A percentile compares a stretch with the other conserved stretches of the same genome.
phyloP scores from a whole-genome alignment of 345 rosid genomes.

The Rhodomyrtus tomentosa region DNA sequence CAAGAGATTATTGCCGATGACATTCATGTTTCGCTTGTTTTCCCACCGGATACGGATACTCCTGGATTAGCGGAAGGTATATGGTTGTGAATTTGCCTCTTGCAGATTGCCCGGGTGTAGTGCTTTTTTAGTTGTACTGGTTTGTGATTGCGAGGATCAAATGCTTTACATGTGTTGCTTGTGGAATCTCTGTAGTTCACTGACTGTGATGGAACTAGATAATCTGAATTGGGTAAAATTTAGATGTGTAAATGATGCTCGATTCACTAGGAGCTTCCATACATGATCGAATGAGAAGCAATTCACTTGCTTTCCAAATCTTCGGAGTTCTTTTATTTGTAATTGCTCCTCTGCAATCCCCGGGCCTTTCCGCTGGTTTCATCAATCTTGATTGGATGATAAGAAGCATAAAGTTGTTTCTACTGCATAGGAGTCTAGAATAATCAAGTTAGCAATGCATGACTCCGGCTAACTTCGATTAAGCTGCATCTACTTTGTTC shows the following conservation, averaged over 20 bases:
- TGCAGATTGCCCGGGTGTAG: not conserved
- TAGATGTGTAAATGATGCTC: not conserved
- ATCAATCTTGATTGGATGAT: not conserved
- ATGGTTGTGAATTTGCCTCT: not conserved
- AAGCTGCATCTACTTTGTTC: not conserved
- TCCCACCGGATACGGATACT: constrained; percentile 81
- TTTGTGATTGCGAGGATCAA: not conserved
- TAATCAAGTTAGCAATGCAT: not conserved
- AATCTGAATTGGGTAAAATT: not conserved
- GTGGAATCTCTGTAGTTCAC: too few species aligned
- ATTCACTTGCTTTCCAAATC: not conserved
- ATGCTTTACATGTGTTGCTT: not conserved
- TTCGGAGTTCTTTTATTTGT: not conserved
- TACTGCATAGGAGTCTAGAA: not conserved
- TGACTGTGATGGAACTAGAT: too few species aligned
- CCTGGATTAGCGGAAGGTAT: not conserved
- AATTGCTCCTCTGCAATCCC: not conserved
- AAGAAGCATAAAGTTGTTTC: not conserved
- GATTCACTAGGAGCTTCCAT: not conserved
- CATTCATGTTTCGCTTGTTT: constrained; percentile 65
- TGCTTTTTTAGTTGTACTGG: not conserved
- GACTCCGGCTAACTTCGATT: not conserved
- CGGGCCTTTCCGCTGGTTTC: not conserved
- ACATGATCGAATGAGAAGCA: not conserved
- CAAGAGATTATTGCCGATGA: constrained; percentile 74